Percentiles rank a stretch among this genome's conserved stretches.
Evolutionary conservation across 1,284 basidiomycete species (phyloP).

Genomic region (Rhodotorula sp.): DNA sequence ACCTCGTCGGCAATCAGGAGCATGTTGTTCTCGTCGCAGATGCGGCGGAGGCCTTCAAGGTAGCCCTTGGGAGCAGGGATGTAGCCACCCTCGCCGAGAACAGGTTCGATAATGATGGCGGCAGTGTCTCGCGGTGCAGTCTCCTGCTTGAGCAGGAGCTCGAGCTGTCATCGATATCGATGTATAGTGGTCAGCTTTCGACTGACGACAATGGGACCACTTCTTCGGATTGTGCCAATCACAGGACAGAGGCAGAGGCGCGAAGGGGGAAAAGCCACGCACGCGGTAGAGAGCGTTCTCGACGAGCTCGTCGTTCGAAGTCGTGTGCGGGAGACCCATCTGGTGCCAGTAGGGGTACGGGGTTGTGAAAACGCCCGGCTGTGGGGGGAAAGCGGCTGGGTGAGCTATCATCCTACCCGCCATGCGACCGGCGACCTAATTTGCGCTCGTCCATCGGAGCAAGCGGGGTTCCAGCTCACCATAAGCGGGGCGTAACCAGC

Average conservation of each 20-base stretch:
- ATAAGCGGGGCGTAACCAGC: slow-evolving; percentile 75
- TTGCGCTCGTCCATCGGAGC: background rate
- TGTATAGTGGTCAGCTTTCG: background rate
- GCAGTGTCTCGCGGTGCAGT: slow-evolving; percentile 81
- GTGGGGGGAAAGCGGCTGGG: background rate
- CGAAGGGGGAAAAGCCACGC: background rate
- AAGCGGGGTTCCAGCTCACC: slow-evolving; percentile 53
- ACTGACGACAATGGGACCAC: background rate
- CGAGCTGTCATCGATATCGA: slow-evolving; percentile 52
- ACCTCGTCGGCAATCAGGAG: slow-evolving; percentile 51
- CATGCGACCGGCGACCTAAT: background rate
- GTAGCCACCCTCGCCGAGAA: slow-evolving; percentile 71
- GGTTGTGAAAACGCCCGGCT: slow-evolving; percentile 79
- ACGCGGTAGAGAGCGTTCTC: slow-evolving; percentile 54
- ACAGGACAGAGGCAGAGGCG: too few relatives aligned
- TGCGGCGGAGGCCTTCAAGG: slow-evolving; percentile 70
- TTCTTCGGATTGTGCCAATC: too few relatives aligned
- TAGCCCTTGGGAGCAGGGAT: slow-evolving; percentile 80
- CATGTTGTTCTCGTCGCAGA: slow-evolving; percentile 84
- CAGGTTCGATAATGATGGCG: slow-evolving; percentile 86
- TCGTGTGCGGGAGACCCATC: slow-evolving; percentile 62
- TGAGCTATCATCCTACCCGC: background rate
- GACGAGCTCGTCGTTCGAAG: slow-evolving; percentile 66
- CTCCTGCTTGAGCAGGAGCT: slow-evolving; percentile 79
- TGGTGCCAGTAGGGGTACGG: slow-evolving; percentile 96